Base-by-base conservation (phyloP, 2,329 filamentous ascomycete genomes). In the Aspergillus aculeatus region DNA sequence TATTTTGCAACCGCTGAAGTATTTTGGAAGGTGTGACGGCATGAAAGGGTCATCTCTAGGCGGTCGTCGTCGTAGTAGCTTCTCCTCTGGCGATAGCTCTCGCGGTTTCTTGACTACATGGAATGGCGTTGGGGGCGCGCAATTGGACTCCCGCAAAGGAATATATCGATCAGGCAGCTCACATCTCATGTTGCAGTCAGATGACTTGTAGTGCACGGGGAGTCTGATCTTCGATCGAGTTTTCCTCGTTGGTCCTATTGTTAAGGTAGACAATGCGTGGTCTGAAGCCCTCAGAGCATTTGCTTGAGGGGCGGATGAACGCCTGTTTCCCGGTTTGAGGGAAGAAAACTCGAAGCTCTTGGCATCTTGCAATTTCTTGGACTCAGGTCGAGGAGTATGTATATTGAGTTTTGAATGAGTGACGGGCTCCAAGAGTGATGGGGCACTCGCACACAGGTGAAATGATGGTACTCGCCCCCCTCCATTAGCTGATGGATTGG, bases 141-240 rank as follows among this genome's bases (percentile, higher is more conserved):
- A 73, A 5, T 73, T 71, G 50, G 76, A 76, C 52, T 78, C 76
- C 51, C 82, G 77, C 55, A 68, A 68, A 32, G 83, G 79, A 49
- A 89, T 81, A 68, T 88, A 89, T 29, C 87, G 81, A 71, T 89
- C 86, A 23, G 81, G 81, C 11, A 77, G 79, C 12, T 61, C 59
- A 16, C 64, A 64, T 35, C 50, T 66, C 38, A 65, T 64, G 2
- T 53, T 48, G 23, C 56, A 60, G 35, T 60, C 56, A 54, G 62
- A 38, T 50, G 50, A 41, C 31, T 57, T 60, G 44, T 56, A 16
- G 54, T 57, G 61, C 19, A 58, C 47, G 56, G 58, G 58, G 38
- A 53, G 61, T 63, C 65, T 73, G 12, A 47, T 31, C 56, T 51
- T 64, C 19, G 29, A 47, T 5, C 64, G 62, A 9, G 63, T 58